Base-by-base conservation (phyloP, 1,284 basidiomycete genomes). In the Fistulinella cinereoalba region DNA sequence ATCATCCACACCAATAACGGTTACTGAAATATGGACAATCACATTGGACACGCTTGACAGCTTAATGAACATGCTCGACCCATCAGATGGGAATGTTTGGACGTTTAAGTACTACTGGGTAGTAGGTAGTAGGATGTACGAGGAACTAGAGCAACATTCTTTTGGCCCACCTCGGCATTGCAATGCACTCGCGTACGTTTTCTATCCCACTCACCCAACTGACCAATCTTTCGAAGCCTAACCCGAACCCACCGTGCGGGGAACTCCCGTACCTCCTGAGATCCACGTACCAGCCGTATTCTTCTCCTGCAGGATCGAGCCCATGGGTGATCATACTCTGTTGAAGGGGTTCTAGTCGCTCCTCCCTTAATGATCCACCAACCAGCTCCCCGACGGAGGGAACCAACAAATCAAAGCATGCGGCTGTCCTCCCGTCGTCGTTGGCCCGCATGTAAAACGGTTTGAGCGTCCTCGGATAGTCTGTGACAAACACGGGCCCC, bases 401-500 rank as follows among this genome's bases (percentile, higher is more conserved):
- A 11, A 98, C 81, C 41, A 99, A 78, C 19, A 99, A 76, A 66
- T 99, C 96, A 61, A 99, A 97, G 69, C 95, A 97, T 10, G 88
- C 91, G 4, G 92, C 92, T 1, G 92, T 95, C 45, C 62, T 57
- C 32, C 44, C 40, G 44, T 61, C 52, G 41, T 60, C 66, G 61
- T 86, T 87, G 31, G 64, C 59, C 27, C 88, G 84, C 97, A 98
- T 98, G 71, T 99, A 99, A 70, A 98, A 99, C 8, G 97, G 92
- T 67, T 99, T 99, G 53, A 90, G 67, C 0, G 56, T 27, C 1
- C 74, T 69, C 0, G 96, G 96, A 64, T 98, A 99, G 64, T 96
- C 83, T 4, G 85, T 92, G 37, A 99, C 86, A 62, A 98, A 98
- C 1, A 95, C 78, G 0, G 97, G 96, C 0, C 85, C 85, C 19